phyloP scores from a whole-genome alignment of 179 eudicot genomes.

The Silene coronaria region DNA sequence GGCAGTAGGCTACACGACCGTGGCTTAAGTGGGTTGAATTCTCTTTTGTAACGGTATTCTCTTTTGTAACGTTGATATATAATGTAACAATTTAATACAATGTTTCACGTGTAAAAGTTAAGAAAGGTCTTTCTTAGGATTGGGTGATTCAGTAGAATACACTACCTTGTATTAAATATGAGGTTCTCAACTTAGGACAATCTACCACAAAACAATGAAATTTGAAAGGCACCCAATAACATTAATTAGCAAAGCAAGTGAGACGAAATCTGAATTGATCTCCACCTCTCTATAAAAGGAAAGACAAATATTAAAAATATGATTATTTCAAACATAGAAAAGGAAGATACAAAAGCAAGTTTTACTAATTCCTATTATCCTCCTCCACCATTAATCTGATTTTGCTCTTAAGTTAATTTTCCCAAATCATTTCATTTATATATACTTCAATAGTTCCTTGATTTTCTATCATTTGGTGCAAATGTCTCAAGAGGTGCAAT shows the following conservation, averaged over 20 bases:
- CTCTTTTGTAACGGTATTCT: too few species aligned
- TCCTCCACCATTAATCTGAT: slow-evolving; percentile 1
- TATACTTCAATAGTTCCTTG: slow-evolving; percentile 1
- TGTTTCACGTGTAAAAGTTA: too few species aligned
- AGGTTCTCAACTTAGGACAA: too few species aligned
- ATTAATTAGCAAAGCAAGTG: background rate
- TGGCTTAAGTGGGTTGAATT: too few species aligned
- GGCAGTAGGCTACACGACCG: too few species aligned
- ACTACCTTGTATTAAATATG: too few species aligned
- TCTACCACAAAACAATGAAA: too few species aligned
- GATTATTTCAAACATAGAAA: background rate
- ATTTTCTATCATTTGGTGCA: slow-evolving; percentile 4
- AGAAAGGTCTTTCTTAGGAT: too few species aligned
- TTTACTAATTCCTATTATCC: background rate
- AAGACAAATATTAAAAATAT: background rate
- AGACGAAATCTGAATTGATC: slow-evolving; percentile 3
- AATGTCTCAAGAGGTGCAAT: slow-evolving; percentile 10
- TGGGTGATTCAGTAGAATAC: too few species aligned
- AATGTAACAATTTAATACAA: too few species aligned
- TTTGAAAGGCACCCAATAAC: background rate
- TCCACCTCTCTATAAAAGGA: background rate
- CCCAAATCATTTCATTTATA: background rate
- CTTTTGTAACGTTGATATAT: too few species aligned
- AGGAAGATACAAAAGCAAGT: slow-evolving; percentile 4
- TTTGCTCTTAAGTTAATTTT: background rate